A percentile compares a stretch with the other conserved stretches of the same genome.
Evolutionary conservation across 306 rosid genomes (phyloP).

Genomic region (Albizia julibrissin): DNA sequence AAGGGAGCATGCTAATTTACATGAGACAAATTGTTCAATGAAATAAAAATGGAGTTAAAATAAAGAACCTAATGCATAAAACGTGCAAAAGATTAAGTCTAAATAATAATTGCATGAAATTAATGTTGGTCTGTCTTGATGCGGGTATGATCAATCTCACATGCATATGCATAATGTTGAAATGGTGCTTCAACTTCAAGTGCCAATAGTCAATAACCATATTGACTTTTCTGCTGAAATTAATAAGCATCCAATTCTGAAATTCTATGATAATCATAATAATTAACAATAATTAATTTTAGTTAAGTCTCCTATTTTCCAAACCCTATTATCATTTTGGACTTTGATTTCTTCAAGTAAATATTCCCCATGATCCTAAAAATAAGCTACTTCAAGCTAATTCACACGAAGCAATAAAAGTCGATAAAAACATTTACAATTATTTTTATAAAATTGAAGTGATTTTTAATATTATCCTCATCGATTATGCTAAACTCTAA

Average conservation of each 20-base stretch:
- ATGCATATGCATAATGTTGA: not conserved
- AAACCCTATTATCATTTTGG: constrained; percentile 13
- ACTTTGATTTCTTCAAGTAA: not conserved
- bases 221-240: not conserved
- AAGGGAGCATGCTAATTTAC: not conserved
- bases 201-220: not conserved
- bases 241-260: constrained; percentile 5
- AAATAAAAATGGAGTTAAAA: not conserved
- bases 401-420: too few relatives aligned
- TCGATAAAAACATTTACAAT: too few relatives aligned
- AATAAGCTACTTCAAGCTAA: too few relatives aligned
- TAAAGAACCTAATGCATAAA: not conserved
- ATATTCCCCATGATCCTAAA: not conserved
- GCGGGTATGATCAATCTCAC: not conserved
- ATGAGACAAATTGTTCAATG: not conserved
- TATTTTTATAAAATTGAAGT: too few relatives aligned
- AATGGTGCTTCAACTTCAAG: not conserved
- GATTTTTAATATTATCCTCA: too few relatives aligned
- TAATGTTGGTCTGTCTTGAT: not conserved
- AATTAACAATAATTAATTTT: not conserved
- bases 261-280: not conserved
- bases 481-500: too few relatives aligned
- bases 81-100: not conserved
- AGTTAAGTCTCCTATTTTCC: constrained; percentile 12
- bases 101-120: not conserved